These are phyloP conservation scores for Harrya chromipes DNA, from an alignment of 768 basidiomycete genomes.

Conservation along the genomic window DNA sequence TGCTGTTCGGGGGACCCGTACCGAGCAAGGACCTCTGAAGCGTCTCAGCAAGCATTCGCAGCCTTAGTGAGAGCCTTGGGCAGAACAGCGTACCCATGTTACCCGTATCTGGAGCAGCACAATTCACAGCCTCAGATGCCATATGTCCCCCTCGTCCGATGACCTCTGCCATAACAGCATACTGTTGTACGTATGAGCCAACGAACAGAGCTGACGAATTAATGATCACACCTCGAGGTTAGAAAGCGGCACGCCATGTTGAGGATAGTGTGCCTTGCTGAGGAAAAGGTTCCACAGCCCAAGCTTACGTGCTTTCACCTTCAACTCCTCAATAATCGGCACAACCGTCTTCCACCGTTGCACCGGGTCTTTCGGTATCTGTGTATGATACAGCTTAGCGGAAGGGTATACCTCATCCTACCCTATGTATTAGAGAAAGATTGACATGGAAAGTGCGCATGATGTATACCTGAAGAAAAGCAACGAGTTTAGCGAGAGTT, in stretches of 20 bases:
- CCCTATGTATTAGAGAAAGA: background rate
- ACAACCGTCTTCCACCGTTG: constrained; percentile 84
- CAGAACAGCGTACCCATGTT: constrained; percentile 74
- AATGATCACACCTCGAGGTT: constrained; percentile 76
- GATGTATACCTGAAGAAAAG: constrained; percentile 71
- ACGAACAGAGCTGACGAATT: background rate
- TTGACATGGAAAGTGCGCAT: background rate
- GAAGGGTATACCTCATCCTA: constrained; percentile 91
- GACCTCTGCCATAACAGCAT: constrained; percentile 96
- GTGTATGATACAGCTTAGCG: constrained; percentile 69
- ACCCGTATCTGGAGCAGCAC: constrained; percentile 95
- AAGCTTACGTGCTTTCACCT: constrained; percentile 79
- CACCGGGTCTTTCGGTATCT: constrained; percentile 71
- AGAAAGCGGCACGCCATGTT: constrained; percentile 82
- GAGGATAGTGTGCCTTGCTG: constrained; percentile 90
- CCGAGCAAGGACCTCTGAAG: constrained; percentile 88
- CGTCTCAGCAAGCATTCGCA: background rate
- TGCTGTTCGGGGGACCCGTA: constrained; percentile 93
- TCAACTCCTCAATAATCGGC: constrained; percentile 78
- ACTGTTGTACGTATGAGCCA: constrained; percentile 44
- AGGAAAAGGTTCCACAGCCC: constrained; percentile 98
- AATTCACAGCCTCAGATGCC: constrained; percentile 87
- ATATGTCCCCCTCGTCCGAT: constrained; percentile 81
- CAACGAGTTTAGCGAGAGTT: constrained; percentile 76
- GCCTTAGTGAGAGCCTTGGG: background rate